A percentile compares a stretch with the other conserved stretches of the same genome.
These are phyloP conservation scores for Fusarium aywerte DNA, from an alignment of 2,329 filamentous ascomycete species.

Conservation along the genomic window DNA sequence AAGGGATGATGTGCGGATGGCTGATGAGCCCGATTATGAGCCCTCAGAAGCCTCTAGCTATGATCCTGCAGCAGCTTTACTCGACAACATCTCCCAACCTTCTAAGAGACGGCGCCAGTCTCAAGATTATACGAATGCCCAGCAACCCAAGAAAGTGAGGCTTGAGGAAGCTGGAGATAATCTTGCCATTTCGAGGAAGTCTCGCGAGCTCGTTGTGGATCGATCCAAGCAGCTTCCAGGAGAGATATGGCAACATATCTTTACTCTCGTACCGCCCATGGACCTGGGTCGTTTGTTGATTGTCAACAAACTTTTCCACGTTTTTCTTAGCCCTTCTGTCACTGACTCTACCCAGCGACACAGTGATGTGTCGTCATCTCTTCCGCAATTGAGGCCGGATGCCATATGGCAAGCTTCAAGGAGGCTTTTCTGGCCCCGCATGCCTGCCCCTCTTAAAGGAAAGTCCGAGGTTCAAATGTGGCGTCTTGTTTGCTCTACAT, in stretches of 20 bases:
- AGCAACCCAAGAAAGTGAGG: conserved; percentile 40
- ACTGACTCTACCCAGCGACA: conserved; percentile 40
- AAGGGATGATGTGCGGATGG: conserved; percentile 24
- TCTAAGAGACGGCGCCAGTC: conserved; percentile 40
- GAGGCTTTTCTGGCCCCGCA: conserved; percentile 70
- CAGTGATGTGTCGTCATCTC: conserved; percentile 40
- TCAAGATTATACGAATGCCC: conserved; percentile 4
- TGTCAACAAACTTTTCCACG: conserved; percentile 74
- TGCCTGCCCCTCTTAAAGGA: conserved; percentile 74
- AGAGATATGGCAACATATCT: conserved; percentile 77
- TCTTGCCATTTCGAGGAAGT: conserved; percentile 17
- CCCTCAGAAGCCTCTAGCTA: conserved; percentile 30
- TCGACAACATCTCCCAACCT: conserved; percentile 16
- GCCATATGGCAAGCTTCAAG: conserved; percentile 77
- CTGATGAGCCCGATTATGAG: conserved; percentile 15
- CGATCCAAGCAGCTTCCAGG: conserved; percentile 58
- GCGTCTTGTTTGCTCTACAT: conserved; percentile 69
- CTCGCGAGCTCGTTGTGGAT: conserved; percentile 23
- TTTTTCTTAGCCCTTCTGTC: conserved; percentile 63
- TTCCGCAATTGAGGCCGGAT: conserved; percentile 64
- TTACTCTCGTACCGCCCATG: conserved; percentile 72
- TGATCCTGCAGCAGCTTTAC: conserved; percentile 20
- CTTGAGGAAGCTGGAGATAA: conserved; percentile 27
- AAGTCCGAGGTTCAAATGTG: conserved; percentile 81
- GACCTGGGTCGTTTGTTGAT: conserved; percentile 72